Percentiles rank a stretch among this genome's conserved stretches.
Conservation (phyloP, 495 filamentous ascomycete genomes). For the Alectoria sarmentosa region DNA sequence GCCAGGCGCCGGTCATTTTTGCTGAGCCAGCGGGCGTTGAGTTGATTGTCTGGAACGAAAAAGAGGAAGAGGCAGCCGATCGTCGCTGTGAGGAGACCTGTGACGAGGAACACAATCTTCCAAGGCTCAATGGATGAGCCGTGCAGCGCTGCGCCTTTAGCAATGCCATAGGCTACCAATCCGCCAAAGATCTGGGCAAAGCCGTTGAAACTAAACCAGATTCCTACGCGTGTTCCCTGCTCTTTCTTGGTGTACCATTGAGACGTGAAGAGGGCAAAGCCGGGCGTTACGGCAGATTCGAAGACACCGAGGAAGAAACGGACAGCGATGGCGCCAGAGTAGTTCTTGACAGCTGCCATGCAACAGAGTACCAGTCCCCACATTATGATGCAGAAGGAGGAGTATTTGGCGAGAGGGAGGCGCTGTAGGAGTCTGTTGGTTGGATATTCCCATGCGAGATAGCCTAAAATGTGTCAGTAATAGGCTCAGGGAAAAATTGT, state of each 20-base stretch:
- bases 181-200: conserved; percentile 57
- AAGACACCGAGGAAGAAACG: conserved; percentile 55
- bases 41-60: conserved; percentile 61
- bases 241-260: conserved; percentile 59
- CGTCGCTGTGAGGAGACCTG: conserved; percentile 51
- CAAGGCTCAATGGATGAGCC: conserved; percentile 52
- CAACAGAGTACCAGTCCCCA: conserved; percentile 52
- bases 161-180: conserved; percentile 57
- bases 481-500: not conserved
- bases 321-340: conserved; percentile 45
- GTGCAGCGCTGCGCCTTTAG: conserved; percentile 45
- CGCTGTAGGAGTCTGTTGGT: conserved; percentile 54
- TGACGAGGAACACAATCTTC: conserved; percentile 64
- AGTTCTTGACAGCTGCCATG: conserved; percentile 45
- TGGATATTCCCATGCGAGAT: conserved; percentile 59
- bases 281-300: conserved; percentile 57
- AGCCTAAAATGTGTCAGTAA: conserved; percentile 33
- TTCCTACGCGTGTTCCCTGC: conserved; percentile 49
- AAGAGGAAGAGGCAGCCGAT: conserved; percentile 55
- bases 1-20: conserved; percentile 54
- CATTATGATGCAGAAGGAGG: conserved; percentile 47
- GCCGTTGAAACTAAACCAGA: conserved; percentile 61
- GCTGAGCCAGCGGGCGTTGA: conserved; percentile 60
- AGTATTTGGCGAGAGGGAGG: conserved; percentile 54
- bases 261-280: conserved; percentile 56